phyloP scores from a whole-genome alignment of 2,329 filamentous ascomycete species.

The Penicillium concentricum region DNA sequence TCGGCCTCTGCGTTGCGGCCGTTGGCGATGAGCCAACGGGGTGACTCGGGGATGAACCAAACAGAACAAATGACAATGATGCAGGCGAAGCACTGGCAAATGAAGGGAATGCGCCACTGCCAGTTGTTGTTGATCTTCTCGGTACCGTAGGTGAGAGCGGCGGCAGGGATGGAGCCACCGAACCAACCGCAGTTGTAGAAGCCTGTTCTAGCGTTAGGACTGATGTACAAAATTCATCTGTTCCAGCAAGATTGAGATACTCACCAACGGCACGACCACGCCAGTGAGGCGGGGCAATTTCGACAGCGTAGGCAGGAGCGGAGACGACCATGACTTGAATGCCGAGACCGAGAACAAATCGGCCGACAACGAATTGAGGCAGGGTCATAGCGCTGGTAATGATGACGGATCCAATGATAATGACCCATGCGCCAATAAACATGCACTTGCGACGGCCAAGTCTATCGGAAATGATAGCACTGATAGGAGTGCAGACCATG shows the following conservation, averaged over 20 bases:
- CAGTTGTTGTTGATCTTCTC: constrained; percentile 48
- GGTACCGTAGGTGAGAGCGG: constrained; percentile 51
- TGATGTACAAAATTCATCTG: background rate
- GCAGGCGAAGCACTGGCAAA: constrained; percentile 64
- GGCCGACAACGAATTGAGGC: constrained; percentile 48
- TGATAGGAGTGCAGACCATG: constrained; percentile 37
- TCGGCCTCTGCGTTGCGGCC: constrained; percentile 23
- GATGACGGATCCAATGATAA: constrained; percentile 49
- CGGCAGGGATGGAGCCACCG: constrained; percentile 52
- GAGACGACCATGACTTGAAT: constrained; percentile 52
- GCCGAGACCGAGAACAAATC: constrained; percentile 49
- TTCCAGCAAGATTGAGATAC: background rate
- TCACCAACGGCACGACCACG: constrained; percentile 49
- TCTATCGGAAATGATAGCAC: constrained; percentile 48
- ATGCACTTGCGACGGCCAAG: constrained; percentile 49
- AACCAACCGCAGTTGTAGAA: constrained; percentile 58
- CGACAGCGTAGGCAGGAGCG: constrained; percentile 51
- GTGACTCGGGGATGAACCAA: constrained; percentile 67
- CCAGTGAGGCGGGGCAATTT: constrained; percentile 53
- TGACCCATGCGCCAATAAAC: constrained; percentile 47
- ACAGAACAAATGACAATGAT: constrained; percentile 55
- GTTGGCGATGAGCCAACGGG: constrained; percentile 47
- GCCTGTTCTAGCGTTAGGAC: constrained; percentile 16
- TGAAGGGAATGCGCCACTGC: constrained; percentile 64
- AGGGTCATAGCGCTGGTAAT: constrained; percentile 38